Conservation (phyloP, 2,329 filamentous ascomycete species). For the Tolypocladium guangdongense region DNA sequence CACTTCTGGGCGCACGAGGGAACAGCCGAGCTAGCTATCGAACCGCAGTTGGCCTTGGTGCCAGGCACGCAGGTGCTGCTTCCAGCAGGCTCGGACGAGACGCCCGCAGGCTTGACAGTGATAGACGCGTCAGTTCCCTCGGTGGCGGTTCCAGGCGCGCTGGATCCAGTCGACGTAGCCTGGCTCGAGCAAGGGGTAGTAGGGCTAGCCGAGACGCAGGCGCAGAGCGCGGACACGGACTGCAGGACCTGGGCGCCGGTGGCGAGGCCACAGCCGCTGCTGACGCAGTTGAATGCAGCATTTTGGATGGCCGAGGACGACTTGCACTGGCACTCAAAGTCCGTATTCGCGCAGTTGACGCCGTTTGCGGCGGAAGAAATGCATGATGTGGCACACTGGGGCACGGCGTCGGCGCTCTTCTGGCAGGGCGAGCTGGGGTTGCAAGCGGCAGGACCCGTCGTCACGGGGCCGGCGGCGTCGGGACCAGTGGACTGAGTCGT, state of each 20-base stretch:
- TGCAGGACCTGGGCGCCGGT: constrained; percentile 7
- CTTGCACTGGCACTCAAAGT: constrained; percentile 15
- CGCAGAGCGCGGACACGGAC: constrained; percentile 11
- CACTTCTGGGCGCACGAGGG: constrained; percentile 15
- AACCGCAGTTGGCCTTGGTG: constrained; percentile 10
- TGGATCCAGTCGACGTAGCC: neutral
- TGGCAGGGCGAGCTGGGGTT: constrained; percentile 10
- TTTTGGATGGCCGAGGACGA: constrained; percentile 10
- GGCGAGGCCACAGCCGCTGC: constrained; percentile 9
- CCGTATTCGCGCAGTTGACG: constrained; percentile 9
- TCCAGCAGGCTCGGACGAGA: no score
- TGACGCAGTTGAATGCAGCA: constrained; percentile 10
- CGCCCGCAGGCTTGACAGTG: neutral
- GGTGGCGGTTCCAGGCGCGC: neutral
- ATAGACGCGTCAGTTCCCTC: neutral
- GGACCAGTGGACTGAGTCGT: neutral
- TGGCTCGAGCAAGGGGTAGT: constrained; percentile 3
- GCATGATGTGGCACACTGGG: constrained; percentile 12
- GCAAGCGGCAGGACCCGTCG: neutral
- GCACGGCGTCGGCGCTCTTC: constrained; percentile 11
- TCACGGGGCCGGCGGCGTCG: neutral
- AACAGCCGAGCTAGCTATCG: constrained; percentile 14
- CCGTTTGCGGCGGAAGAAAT: constrained; percentile 13
- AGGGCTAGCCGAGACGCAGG: constrained; percentile 12
- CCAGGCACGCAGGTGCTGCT: constrained; percentile 3